Evolutionary conservation across 1,284 basidiomycete genomes (phyloP), one percentile per base, ranked within the genome.

Genomic region (Ustilago tritici): DNA sequence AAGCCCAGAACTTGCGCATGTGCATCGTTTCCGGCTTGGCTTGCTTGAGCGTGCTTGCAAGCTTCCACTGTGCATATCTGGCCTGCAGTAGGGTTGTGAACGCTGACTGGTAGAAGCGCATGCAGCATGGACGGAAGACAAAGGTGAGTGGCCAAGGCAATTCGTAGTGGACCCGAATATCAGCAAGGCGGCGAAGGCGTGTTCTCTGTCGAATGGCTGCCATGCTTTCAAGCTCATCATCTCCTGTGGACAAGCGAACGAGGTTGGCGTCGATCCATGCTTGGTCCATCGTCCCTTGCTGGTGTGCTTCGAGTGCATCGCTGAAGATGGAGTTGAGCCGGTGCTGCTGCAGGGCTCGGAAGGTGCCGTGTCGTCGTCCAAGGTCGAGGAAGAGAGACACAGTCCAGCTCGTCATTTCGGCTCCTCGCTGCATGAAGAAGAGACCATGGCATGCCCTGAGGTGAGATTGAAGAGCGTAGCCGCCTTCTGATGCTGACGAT

Each of bases 61-160:
- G 55, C 56, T 63, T 66, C 68, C 65, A 74, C 14, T 62, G 63
- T 17, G 70, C 63, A 34, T 76, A 70, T 32, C 43, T 70, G 28
- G 65, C 62, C 43, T 74, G 78, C 43, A 79, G 59, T n/a, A 76
- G 41, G 8, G 61, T 57, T 2, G 65, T 68, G 40, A 79, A 79
- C 1, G 68, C 47, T 14, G 56, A 54, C 62, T 77, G 74, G 35
- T 79, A 77, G 47, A 65, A 55, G 31, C 47, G 58, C 66, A 71
- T 68, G 57, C 65, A 69, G 4, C 31, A 43, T 2, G 31, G 41
- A 2, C 70, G 71, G 40, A 77, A 77, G 17, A 46, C 65, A 46
- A 67, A 77, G 6, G 56, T 63, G 19, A 65, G 54, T 11, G 78
- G 74, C 74, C 74, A 79, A 0, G 78, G 78, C 64, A 77, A 66